These are phyloP conservation scores for Pisolithus thermaeus DNA, from an alignment of 1,284 basidiomycete genomes.

Conservation along the genomic window DNA sequence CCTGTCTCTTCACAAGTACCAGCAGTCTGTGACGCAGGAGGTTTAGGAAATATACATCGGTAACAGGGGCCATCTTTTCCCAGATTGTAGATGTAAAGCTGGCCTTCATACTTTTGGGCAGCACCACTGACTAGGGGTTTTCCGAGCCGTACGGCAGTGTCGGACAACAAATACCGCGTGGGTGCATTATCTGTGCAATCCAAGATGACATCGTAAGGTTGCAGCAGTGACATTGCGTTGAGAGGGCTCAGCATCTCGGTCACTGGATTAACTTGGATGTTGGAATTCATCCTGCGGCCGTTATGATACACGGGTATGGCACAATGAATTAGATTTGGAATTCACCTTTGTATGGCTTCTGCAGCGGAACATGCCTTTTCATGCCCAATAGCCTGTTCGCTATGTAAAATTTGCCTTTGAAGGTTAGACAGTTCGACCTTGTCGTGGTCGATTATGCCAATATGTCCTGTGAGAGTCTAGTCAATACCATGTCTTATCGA, in stretches of 20 bases:
- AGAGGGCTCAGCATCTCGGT: constrained; percentile 47
- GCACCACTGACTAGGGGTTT: constrained; percentile 90
- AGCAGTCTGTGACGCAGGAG: constrained; percentile 55
- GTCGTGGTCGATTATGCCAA: constrained; percentile 92
- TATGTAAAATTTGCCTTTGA: constrained; percentile 90
- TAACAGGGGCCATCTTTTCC: constrained; percentile 81
- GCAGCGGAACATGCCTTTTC: constrained; percentile 83
- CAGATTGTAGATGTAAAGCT: constrained; percentile 79
- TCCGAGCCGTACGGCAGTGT: constrained; percentile 69
- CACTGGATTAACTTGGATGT: constrained; percentile 49
- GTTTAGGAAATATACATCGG: constrained; percentile 86
- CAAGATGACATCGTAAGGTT: constrained; percentile 71
- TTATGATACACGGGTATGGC: neutral
- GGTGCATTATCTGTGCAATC: constrained; percentile 96
- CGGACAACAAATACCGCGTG: constrained; percentile 93
- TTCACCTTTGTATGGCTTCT: constrained; percentile 55
- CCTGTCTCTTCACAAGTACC: constrained; percentile 89
- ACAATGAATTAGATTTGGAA: constrained; percentile 11
- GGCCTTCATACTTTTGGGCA: constrained; percentile 88
- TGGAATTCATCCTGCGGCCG: constrained; percentile 62
- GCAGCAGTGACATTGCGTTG: constrained; percentile 61
- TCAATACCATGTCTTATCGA: constrained; percentile 5
- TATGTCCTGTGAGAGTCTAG: constrained; percentile 46
- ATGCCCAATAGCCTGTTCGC: constrained; percentile 73
- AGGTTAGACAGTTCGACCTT: constrained; percentile 89